A percentile compares a stretch with the other conserved stretches of the same genome.
Conservation (phyloP, 2,329 filamentous ascomycete species). For the Colletotrichum viniferum region DNA sequence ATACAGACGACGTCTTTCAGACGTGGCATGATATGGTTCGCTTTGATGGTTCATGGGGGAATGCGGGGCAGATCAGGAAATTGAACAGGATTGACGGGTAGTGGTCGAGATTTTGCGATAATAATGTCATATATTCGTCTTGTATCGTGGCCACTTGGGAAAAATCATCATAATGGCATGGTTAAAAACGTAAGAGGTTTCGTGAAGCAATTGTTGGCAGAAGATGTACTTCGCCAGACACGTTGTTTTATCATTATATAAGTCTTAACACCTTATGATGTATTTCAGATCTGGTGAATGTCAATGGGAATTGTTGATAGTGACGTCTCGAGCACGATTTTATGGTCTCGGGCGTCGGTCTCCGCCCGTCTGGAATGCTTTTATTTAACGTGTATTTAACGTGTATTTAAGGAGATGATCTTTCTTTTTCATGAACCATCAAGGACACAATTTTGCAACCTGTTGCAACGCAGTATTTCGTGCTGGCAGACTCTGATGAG, state of each 20-base stretch:
- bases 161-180: not conserved
- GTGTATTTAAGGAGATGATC: too few relatives aligned
- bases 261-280: accelerated
- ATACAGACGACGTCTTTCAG: too few relatives aligned
- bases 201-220: accelerated
- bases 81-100: not conserved
- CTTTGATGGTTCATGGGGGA: not conserved
- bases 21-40: accelerated
- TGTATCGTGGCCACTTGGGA: not conserved
- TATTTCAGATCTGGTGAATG: not conserved
- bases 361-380: not conserved
- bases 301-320: accelerated
- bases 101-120: too few relatives aligned
- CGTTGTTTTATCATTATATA: not conserved
- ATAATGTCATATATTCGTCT: too few relatives aligned
- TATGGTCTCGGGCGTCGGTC: not conserved
- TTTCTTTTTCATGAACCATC: accelerated
- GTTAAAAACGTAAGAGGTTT: too few relatives aligned
- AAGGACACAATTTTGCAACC: too few relatives aligned
- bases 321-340: accelerated
- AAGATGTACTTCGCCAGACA: not conserved
- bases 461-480: too few relatives aligned
- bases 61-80: accelerated
- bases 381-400: not conserved
- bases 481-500: too few relatives aligned